Conservation (phyloP, 23 red algal species). For the Porphyridium purpureum region DNA sequence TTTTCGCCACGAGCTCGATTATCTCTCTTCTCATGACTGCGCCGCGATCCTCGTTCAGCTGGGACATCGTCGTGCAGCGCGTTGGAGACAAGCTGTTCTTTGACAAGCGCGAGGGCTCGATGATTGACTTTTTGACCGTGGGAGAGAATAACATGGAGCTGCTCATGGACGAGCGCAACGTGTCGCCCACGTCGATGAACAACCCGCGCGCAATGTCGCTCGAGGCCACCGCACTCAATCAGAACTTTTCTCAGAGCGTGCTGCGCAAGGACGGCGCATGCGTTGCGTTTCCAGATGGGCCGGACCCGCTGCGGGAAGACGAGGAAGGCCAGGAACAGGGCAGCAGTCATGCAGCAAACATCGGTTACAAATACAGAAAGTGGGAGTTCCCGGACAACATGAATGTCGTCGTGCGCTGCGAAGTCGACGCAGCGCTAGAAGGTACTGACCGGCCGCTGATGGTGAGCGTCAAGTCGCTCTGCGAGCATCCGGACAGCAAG, state of each 20-base stretch:
- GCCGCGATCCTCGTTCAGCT: slow-evolving; percentile 39
- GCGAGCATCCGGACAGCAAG: slow-evolving; percentile 72
- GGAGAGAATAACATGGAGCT: slow-evolving; percentile 75
- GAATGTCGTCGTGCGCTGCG: slow-evolving; percentile 66
- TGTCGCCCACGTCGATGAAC: slow-evolving; percentile 45
- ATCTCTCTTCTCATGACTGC: slow-evolving; percentile 81
- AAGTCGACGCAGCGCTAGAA: slow-evolving; percentile 55
- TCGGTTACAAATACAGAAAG: slow-evolving; percentile 86
- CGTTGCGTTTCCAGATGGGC: neutral
- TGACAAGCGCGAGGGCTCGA: slow-evolving; percentile 68
- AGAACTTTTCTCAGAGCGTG: slow-evolving; percentile 88
- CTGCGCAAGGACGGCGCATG: slow-evolving; percentile 12
- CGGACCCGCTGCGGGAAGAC: slow-evolving; percentile 30
- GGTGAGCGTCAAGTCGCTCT: slow-evolving; percentile 53
- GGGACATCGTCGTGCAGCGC: slow-evolving; percentile 96
- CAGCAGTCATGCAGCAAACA: slow-evolving; percentile 3
- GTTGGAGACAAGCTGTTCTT: slow-evolving; percentile 74
- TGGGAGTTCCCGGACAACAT: slow-evolving; percentile 50
- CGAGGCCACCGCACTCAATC: slow-evolving; percentile 79
- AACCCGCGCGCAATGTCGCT: slow-evolving; percentile 42
- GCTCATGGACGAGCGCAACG: slow-evolving; percentile 68
- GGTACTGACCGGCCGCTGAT: slow-evolving; percentile 9
- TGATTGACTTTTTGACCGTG: slow-evolving; percentile 75
- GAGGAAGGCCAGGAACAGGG: slow-evolving; percentile 18
- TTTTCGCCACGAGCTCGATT: slow-evolving; percentile 68